A percentile compares a stretch with the other conserved stretches of the same genome.
Evolutionary conservation across 2,329 filamentous ascomycete genomes (phyloP).

Genomic region (Alternaria triticina): DNA sequence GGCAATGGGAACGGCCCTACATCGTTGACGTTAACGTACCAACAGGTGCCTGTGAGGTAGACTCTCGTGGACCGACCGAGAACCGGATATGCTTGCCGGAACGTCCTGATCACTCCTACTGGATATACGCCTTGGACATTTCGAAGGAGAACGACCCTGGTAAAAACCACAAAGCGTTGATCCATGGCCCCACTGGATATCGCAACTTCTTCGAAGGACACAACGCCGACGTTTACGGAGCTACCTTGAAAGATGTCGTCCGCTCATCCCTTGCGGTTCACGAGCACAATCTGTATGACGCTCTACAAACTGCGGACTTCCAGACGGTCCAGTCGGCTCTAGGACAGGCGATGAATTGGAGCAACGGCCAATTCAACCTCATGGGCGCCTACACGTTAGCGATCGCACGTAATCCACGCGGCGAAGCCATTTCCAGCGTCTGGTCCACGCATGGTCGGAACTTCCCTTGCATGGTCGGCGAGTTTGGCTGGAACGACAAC

Average conservation of each 20-base stretch:
- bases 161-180: neutral
- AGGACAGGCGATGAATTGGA: neutral
- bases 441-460: slow-evolving; percentile 5
- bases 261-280: slow-evolving; percentile 8
- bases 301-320: neutral
- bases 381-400: slow-evolving; percentile 12
- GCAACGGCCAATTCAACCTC: neutral
- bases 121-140: neutral
- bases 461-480: slow-evolving; percentile 27
- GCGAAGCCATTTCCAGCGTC: slow-evolving; percentile 21
- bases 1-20: neutral
- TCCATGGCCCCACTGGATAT: slow-evolving; percentile 3
- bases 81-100: neutral
- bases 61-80: neutral
- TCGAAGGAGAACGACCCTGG: neutral
- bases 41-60: neutral
- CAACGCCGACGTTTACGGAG: slow-evolving; percentile 16
- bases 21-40: neutral
- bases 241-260: slow-evolving; percentile 24
- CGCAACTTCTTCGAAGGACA: neutral
- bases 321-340: neutral
- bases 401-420: slow-evolving; percentile 16
- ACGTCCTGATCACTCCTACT: neutral
- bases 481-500: slow-evolving; percentile 14
- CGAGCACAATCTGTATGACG: neutral